Base-by-base conservation (phyloP, 768 basidiomycete genomes). In the Amyloporia xantha region DNA sequence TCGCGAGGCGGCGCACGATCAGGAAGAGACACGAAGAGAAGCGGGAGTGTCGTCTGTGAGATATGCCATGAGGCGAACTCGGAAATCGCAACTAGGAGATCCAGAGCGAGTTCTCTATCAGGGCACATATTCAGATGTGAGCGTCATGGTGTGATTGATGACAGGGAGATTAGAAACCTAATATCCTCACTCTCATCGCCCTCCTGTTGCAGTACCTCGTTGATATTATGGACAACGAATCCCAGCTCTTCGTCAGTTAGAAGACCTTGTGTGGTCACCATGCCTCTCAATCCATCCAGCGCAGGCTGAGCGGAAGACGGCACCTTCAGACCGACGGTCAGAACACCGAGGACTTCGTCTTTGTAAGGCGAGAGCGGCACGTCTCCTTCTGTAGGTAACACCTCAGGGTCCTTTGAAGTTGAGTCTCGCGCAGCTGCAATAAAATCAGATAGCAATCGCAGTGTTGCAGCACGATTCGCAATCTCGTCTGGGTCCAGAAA, bases 1-100 rank as follows among this genome's bases (percentile, higher is more conserved):
- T 79, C 72, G 17, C 77, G 66, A 1, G 69, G 28, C 3, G 90
- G 84, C 5, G 84, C 76, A 20, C 56, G 51, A 45, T 86, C 83
- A 1, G 95, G 91, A 1, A 98, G 75, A 7, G 78, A 68, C 25
- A 70, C 69, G 62, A 96, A 90, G 9, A 98, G 75, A 1, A 86
- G 67, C 0, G 94, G 93, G 3, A 98, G 78, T 0, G 85, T 91
- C 49, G 82, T 79, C 25, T 81, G 74, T 44, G 81, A 77, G 27
- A 98, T 72, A 51, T 84, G 79, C 15, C 70, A 71, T 10, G 91
- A 78, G 2, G 82, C 64, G n/a, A 66, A 64, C 17, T 68, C 54
- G 3, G 90, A 77, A 28, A 92, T 76, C 1, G 70, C 73, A 2
- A 75, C 72, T n/a, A 93, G 68, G 4, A 91, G 67, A 36, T 78